Percentiles rank a stretch among this genome's conserved stretches.
Evolutionary conservation across 2,329 filamentous ascomycete genomes (phyloP).

Genomic region (Diaporthe ampelina): DNA sequence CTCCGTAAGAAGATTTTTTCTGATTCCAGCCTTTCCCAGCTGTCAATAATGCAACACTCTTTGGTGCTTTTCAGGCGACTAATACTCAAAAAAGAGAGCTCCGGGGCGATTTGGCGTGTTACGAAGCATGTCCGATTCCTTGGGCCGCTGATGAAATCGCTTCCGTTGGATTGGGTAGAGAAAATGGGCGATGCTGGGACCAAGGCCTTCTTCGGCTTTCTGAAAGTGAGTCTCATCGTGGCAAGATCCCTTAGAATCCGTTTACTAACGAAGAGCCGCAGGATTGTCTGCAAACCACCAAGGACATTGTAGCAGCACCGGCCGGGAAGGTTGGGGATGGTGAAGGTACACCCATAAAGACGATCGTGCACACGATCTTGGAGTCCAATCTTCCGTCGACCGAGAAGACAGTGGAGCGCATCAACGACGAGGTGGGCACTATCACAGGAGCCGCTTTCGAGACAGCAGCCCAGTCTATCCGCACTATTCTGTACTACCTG

Average conservation of each 20-base stretch:
- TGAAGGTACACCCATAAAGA: conserved; percentile 40
- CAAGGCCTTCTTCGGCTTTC: conserved; percentile 33
- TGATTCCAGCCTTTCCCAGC: neutral
- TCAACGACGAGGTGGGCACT: conserved; percentile 50
- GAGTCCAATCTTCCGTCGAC: conserved; percentile 46
- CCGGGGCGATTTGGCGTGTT: conserved; percentile 39
- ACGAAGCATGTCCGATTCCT: conserved; percentile 44
- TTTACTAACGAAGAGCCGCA: neutral
- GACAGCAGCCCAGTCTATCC: conserved; percentile 53
- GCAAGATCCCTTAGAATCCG: neutral
- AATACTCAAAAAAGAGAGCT: conserved; percentile 7
- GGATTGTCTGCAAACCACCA: conserved; percentile 29
- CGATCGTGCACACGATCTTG: conserved; percentile 16
- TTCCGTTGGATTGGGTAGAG: conserved; percentile 38
- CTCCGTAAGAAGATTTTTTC: neutral
- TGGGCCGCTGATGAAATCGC: conserved; percentile 37
- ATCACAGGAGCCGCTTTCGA: conserved; percentile 54
- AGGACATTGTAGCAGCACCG: conserved; percentile 21
- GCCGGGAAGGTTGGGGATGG: conserved; percentile 36
- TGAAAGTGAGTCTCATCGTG: conserved; percentile 4
- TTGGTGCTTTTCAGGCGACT: neutral
- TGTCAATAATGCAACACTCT: neutral
- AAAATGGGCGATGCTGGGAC: conserved; percentile 33
- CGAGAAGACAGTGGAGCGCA: conserved; percentile 51
- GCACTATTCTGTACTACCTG: conserved; percentile 53